Percentiles rank a stretch among this genome's conserved stretches.
Evolutionary conservation across 2,329 filamentous ascomycete species (phyloP).

Genomic region (Xenosphaeropsis pyriputrescens): DNA sequence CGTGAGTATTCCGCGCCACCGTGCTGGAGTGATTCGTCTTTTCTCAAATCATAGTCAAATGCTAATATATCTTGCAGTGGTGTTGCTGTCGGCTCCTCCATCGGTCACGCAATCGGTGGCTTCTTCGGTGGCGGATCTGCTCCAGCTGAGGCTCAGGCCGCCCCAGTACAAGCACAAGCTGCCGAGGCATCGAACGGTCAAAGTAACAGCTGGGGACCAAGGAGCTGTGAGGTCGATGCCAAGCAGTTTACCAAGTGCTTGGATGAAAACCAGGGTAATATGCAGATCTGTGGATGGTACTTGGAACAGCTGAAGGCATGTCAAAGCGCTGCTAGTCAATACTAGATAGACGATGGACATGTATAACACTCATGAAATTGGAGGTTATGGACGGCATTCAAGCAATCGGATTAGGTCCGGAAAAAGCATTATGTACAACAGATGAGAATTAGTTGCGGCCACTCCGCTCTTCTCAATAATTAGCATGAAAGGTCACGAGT

Average conservation of each 20-base stretch:
- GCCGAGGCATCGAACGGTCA: constrained; percentile 26
- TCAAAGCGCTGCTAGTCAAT: neutral
- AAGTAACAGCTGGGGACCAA: constrained; percentile 38
- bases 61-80: constrained; percentile 42
- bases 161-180: constrained; percentile 34
- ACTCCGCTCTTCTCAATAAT: too few species aligned
- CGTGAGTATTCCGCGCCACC: constrained; percentile 47
- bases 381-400: too few species aligned
- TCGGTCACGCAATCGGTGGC: constrained; percentile 88
- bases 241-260: constrained; percentile 88
- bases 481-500: too few species aligned
- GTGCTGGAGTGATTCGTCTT: too few species aligned
- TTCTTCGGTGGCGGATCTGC: constrained; percentile 63
- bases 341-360: neutral
- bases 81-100: constrained; percentile 88
- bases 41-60: neutral
- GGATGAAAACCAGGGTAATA: constrained; percentile 85
- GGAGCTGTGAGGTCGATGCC: constrained; percentile 67
- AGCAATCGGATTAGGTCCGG: too few species aligned
- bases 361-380: too few species aligned
- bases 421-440: too few species aligned
- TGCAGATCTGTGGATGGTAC: constrained; percentile 97
- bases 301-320: constrained; percentile 61
- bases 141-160: constrained; percentile 33
- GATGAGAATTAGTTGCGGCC: too few species aligned